Evolutionary conservation across 78 protist genomes (phyloP).

Genomic region (Dictyostelium purpureum): DNA sequence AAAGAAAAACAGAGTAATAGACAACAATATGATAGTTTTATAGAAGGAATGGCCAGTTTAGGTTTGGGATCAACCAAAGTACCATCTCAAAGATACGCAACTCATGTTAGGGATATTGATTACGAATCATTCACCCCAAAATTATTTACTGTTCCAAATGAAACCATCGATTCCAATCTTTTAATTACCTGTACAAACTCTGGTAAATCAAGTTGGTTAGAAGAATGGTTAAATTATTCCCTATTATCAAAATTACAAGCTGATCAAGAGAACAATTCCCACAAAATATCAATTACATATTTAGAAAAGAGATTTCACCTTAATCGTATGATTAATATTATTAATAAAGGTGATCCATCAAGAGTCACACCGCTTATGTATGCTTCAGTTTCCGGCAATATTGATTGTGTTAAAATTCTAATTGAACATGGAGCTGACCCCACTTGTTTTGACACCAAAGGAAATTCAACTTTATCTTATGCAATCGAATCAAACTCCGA

Average conservation of each 20-base stretch:
- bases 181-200: background rate
- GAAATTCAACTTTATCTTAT: background rate
- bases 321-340: background rate
- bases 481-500: background rate
- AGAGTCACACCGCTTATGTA: constrained; percentile 18
- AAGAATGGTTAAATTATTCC: background rate
- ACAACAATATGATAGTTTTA: background rate
- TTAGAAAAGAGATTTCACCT: background rate
- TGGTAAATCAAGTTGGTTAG: background rate
- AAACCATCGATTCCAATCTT: background rate
- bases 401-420: background rate
- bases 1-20: background rate
- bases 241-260: background rate
- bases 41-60: no score
- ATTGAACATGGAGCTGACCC: constrained; percentile 16
- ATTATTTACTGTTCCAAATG: background rate
- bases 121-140: background rate
- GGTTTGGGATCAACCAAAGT: no score
- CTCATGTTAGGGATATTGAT: no score
- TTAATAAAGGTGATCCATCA: background rate
- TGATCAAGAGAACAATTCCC: background rate
- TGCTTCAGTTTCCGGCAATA: background rate
- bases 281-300: background rate
- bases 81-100: no score
- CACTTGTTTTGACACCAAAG: background rate